Evolutionary conservation across 768 basidiomycete species (phyloP).

Genomic region (Tremella fuciformis): DNA sequence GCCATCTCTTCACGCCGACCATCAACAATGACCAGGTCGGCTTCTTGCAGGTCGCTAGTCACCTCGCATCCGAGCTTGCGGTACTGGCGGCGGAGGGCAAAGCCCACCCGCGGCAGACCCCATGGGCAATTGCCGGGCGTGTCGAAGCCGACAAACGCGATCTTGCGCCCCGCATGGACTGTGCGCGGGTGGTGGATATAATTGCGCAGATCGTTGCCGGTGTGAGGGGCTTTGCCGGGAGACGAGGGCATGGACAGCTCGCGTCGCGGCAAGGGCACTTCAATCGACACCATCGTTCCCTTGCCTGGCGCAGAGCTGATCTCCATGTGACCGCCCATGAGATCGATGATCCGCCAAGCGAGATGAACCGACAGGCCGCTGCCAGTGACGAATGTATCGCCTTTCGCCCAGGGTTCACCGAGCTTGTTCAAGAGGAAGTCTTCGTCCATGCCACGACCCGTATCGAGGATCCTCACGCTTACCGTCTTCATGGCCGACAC

Average conservation of each 20-base stretch:
- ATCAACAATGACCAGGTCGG: constrained; percentile 40
- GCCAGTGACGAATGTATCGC: constrained; percentile 36
- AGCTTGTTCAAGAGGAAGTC: constrained; percentile 27
- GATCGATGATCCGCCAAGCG: constrained; percentile 43
- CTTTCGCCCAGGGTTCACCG: constrained; percentile 44
- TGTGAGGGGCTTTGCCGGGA: background rate
- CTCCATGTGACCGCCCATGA: constrained; percentile 50
- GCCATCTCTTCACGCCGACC: constrained; percentile 28
- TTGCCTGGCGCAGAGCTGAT: constrained; percentile 37
- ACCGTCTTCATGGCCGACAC: constrained; percentile 27
- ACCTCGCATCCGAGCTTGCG: constrained; percentile 34
- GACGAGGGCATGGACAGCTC: constrained; percentile 6
- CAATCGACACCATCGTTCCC: constrained; percentile 40
- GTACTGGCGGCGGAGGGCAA: constrained; percentile 28
- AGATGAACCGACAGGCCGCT: constrained; percentile 44
- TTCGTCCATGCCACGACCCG: constrained; percentile 35
- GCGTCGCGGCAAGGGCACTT: constrained; percentile 36
- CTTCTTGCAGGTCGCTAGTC: constrained; percentile 20
- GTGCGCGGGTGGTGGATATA: background rate
- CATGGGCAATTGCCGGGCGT: background rate
- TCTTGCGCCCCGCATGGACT: constrained; percentile 15
- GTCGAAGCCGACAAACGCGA: constrained; percentile 39
- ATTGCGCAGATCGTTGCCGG: constrained; percentile 6
- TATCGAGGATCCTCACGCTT: constrained; percentile 43
- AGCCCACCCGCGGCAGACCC: constrained; percentile 20